A percentile compares a stretch with the other conserved stretches of the same genome.
These are phyloP conservation scores for Oleoguttula mirabilis DNA, from an alignment of 495 filamentous ascomycete species.

Conservation along the genomic window DNA sequence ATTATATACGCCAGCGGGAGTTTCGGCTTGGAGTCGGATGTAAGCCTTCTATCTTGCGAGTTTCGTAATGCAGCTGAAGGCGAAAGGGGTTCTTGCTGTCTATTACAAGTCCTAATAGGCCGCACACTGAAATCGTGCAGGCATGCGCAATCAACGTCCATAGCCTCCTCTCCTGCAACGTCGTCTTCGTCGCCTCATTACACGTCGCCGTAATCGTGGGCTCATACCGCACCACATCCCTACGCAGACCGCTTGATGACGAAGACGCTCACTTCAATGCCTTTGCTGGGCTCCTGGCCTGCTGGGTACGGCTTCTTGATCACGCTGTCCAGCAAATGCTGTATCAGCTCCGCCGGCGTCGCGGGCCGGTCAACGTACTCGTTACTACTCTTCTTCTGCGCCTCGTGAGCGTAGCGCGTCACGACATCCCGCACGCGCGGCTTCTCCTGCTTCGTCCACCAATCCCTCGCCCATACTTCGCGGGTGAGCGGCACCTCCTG, in stretches of 20 bases:
- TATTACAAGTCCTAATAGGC: no score
- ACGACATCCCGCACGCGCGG: slow-evolving; percentile 51
- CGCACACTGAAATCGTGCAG: no score
- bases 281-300: slow-evolving; percentile 25
- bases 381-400: slow-evolving; percentile 27
- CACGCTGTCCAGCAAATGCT: slow-evolving; percentile 54
- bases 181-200: neutral
- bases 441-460: slow-evolving; percentile 62
- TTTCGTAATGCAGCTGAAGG: no score
- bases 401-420: slow-evolving; percentile 44
- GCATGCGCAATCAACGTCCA: no score
- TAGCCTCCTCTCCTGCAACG: neutral
- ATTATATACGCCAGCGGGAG: no score
- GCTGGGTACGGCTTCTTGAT: slow-evolving; percentile 17
- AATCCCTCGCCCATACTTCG: slow-evolving; percentile 49
- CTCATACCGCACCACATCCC: neutral
- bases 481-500: slow-evolving; percentile 44
- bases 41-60: no score
- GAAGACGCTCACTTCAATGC: slow-evolving; percentile 30
- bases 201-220: no score
- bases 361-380: slow-evolving; percentile 26
- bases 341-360: slow-evolving; percentile 43
- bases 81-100: no score
- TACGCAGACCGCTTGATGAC: slow-evolving; percentile 16
- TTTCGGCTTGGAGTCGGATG: no score